Base-by-base conservation (phyloP, 257 asterid genomes). In the Henckelia pumila region DNA sequence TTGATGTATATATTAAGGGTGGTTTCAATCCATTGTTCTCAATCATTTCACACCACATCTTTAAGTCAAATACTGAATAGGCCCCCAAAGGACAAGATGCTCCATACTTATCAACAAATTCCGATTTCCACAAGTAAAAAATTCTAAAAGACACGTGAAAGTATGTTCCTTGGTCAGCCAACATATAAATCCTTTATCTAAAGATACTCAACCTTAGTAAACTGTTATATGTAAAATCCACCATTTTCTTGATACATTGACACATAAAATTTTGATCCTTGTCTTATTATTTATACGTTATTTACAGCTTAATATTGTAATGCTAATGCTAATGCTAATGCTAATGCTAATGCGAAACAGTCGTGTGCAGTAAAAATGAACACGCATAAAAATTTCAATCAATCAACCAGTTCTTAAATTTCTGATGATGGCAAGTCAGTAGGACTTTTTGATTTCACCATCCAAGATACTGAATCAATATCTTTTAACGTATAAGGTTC, bases 401-500 rank as follows among this genome's bases (percentile, higher is more conserved):
- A 40, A 13, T 11, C 52, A 14, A 14, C n/a, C n/a, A 40, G 6
- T 40, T 7, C 19, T 40, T 40, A 40, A 40, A 40, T 11, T 40
- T 40, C n/a, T 11, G 7, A 40, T 40, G 52, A 14, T 40, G 3
- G 52, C 52, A 40, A 13, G 52, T 40, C n/a, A 40, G 20, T 16
- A 3, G 55, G 21, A 47, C 55, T 5, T 47, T 47, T 47, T 14
- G 55, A 16, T 16, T 17, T 59, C n/a, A 7, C 19, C 50, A 35
- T 24, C n/a, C 26, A 28, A 44, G 59, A 64, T 26, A 33, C 44
- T 19, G 56, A 22, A 63, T 66, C 53, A 30, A 50, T 47, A 47
- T 47, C 21, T 4, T 44, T 3, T 14, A 17, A 47, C 17, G 17
- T 4, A 14, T 4, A 5, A 16, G 17, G 49, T n/a, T 70, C 64